Base-by-base conservation (phyloP, 1,284 basidiomycete species). In the Fistulina hepatica region DNA sequence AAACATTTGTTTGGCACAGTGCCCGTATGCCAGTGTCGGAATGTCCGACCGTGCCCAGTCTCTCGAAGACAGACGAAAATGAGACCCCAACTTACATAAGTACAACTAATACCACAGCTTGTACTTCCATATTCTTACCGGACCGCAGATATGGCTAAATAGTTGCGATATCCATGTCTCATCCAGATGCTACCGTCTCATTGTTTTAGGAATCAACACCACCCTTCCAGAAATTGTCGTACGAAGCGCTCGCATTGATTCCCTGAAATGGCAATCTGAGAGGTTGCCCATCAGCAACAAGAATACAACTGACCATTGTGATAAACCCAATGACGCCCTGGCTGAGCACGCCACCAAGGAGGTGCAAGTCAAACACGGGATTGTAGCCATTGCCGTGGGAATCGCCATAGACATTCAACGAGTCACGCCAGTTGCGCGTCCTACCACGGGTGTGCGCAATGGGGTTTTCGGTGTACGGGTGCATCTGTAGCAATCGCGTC, bases 271-370 rank as follows among this genome's bases (percentile, higher is more conserved):
- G 7, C 25, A 27, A 17, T 17, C 19, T 15, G 25, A 41, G 16
- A 35, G 10, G 11, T 17, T 5, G n/a, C 33, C 11, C 11, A 23
- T 7, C 21, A 30, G 16, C 9, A 10, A 34, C 31, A 20, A 33
- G 11, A 15, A 40, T 4, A 23, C 25, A 2, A 44, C 52, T 25
- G 33, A 67, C 67, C 65, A 70, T 71, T 0, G 69, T 71, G 31
- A 71, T 71, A 44, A 67, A 71, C 9, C 61, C 66, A 41, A 67
- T 46, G 10, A 71, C 41, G 0, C 69, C 69, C 42, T 71, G 69
- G 11, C 53, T 54, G n/a, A 71, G 49, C 2, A 71, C 62, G 2
- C 65, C 64, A 3, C 69, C 67, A 12, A 70, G 51, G 3, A 68
- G 41, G 38, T 70, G 62, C 16, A 64, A 53, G 41, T 61, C 64